Percentiles rank a stretch among this genome's conserved stretches.
phyloP scores from a whole-genome alignment of 306 rosid genomes.

The Ziziphus jujuba region DNA sequence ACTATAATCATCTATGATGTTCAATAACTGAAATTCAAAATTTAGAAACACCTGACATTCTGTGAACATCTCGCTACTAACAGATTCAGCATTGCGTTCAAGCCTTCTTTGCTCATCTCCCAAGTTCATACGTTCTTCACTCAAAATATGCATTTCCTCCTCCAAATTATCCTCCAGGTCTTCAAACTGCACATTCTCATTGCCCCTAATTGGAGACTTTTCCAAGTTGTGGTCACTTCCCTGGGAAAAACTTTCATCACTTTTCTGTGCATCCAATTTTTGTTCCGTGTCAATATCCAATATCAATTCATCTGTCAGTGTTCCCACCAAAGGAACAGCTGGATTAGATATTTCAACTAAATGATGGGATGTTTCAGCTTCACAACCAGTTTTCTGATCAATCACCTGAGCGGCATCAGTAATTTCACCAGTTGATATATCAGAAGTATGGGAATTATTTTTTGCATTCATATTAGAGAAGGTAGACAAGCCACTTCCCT shows the following conservation, averaged over 20 bases:
- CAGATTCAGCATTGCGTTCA: constrained; percentile 91
- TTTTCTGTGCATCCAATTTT: constrained; percentile 36
- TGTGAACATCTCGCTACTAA: constrained; percentile 76
- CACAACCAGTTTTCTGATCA: constrained; percentile 33
- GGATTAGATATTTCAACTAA: constrained; percentile 32
- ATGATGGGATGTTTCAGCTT: constrained; percentile 35
- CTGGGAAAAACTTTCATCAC: constrained; percentile 17
- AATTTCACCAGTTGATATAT: constrained; percentile 12
- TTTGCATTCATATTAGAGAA: constrained; percentile 12
- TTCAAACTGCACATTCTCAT: constrained; percentile 35
- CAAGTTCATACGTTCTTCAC: constrained; percentile 58
- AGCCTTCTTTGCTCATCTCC: constrained; percentile 77
- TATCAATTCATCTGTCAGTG: constrained; percentile 32
- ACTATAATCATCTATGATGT: neutral
- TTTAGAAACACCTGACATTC: constrained; percentile 81
- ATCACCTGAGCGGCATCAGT: constrained; percentile 27
- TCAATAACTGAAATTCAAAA: constrained; percentile 7
- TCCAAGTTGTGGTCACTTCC: constrained; percentile 34
- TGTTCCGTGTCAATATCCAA: constrained; percentile 21
- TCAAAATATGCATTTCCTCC: constrained; percentile 69
- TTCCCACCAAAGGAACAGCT: constrained; percentile 27
- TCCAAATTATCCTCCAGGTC: constrained; percentile 46
- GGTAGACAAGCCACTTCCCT: constrained; percentile 27
- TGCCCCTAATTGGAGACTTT: constrained; percentile 25
- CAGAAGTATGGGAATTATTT: constrained; percentile 17